Evolutionary conservation across 2,329 filamentous ascomycete species (phyloP), one percentile per base, ranked within the genome.

Genomic region (Metarhizium rileyi): DNA sequence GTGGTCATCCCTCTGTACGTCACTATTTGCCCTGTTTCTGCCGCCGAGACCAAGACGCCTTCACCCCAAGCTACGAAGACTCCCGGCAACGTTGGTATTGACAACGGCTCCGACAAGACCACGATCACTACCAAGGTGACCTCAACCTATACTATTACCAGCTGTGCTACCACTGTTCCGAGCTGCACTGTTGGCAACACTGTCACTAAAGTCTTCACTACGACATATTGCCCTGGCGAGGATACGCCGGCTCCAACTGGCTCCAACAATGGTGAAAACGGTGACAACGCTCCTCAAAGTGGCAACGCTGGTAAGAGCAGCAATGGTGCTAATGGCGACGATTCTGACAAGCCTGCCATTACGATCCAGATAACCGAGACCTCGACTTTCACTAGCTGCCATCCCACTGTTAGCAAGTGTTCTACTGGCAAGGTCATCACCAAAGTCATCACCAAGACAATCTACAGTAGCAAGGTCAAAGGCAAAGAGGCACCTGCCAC

Each of bases 101-200:
- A 18, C 16, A 43, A 23, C 22, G 41, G 41, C 49, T 63, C 72
- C 60, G 64, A 76, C 66, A 74, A 71, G 36, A 41, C n/a, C 23
- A 50, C 51, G 28, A 43, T 50, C 69, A 63, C 68, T 61, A 77
- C 74, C 59, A 68, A 70, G 60, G 74, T 79, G 68, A 80, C 76
- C 61, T 68, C 70, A 59, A 68, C 76, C 60, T 67, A 74, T 59
- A 81, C 77, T 65, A 69, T 80, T 70, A 80, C 75, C 63, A 74
- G 71, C 51, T 81, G 77, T 70, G 72, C 68, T 50, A 70, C 76
- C 48, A 72, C 71, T 52, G 76, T 80, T 60, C 75, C 77, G 63
- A 61, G 81, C 77, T 83, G 80, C 72, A 72, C 72, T 44, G 56
- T 53, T 12, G 52, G 54, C 27, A 51, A 52, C 33, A 35, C 54